phyloP scores from a whole-genome alignment of 306 rosid genomes.

The Pterocarpus macrocarpus region DNA sequence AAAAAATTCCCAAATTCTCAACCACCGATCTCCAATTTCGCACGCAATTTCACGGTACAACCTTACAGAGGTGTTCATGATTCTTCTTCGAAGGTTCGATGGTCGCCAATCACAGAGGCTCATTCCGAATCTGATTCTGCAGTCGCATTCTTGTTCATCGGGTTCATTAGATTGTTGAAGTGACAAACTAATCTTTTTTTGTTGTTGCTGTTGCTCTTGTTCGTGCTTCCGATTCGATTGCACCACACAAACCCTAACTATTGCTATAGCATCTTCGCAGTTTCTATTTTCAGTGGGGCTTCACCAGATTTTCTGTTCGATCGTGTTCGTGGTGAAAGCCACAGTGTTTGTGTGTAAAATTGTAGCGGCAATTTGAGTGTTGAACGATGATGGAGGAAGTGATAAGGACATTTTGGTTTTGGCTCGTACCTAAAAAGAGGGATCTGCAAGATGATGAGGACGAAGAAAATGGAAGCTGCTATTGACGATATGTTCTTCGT shows the following conservation, averaged over 20 bases:
- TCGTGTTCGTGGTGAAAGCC: not conserved
- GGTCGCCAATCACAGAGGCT: conserved; percentile 45
- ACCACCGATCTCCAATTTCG: conserved; percentile 8
- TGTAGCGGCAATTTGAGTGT: too few relatives aligned
- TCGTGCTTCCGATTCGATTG: conserved; percentile 4
- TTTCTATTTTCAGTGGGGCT: conserved; percentile 42
- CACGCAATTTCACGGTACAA: conserved; percentile 25
- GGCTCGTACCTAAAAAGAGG: conserved; percentile 84
- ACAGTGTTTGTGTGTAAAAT: too few relatives aligned
- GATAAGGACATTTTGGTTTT: too few relatives aligned
- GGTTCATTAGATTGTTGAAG: conserved; percentile 27
- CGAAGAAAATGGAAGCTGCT: conserved; percentile 72
- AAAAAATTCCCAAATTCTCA: not conserved
- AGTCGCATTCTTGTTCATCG: not conserved
- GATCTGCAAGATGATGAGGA: conserved; percentile 86
- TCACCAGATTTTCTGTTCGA: not conserved
- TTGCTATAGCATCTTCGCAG: conserved; percentile 19
- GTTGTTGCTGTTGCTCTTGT: not conserved
- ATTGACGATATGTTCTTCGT: conserved; percentile 57
- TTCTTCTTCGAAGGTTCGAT: conserved; percentile 38
- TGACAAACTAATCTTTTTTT: conserved; percentile 16
- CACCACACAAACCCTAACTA: conserved; percentile 12
- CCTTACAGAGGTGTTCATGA: conserved; percentile 37
- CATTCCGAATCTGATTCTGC: not conserved
- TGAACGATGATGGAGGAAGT: too few relatives aligned